Evolutionary conservation across 2,329 filamentous ascomycete genomes (phyloP), one percentile per base, ranked within the genome.

Genomic region (Hymenoscyphus albidus): DNA sequence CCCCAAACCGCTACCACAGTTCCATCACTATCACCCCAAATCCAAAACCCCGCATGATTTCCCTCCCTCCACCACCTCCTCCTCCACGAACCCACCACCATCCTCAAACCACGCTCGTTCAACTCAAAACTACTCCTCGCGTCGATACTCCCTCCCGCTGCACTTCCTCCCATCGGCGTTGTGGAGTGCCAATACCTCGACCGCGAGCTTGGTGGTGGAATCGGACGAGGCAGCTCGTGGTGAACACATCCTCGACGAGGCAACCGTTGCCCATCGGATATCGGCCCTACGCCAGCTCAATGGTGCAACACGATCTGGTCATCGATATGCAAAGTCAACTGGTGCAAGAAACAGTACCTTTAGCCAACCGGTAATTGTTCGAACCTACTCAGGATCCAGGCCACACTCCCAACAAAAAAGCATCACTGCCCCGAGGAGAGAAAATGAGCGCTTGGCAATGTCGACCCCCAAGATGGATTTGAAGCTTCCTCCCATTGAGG

Each of bases 311-410:
- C 58, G 63, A 42, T 70, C 73, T 35, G 66, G 68, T 56, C 84
- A 83, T 72, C 82, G 80, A 68, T 85, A 83, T 78, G 78, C 82
- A 65, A 83, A 85, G 74, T 83, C 83, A 31, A 81, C 82, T 13
- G 82, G 82, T 12, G 80, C 85, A 59, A 71, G 85, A 77, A 75
- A 84, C 69, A 71, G 80, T 68, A 87, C 85, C 48, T 87, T 85
- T 71, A 87, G 83, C 2, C 85, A 88, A 67, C 86, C 86, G n/a
- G 85, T 88, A 64, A 83, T 88, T 48, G 86, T 88, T 31, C 81
- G 85, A 64, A 88, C 85, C 59, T 88, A 88, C 72, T 85, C 83
- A 55, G 82, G 83, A 1, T 80, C 79, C 0, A 74, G 76, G 22
- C 76, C 79, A 39, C 70, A 67, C 2, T 73, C 74, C 39, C 69